Evolutionary conservation across 257 asterid genomes (phyloP), one percentile per base, ranked within the genome.

Genomic region (Paulownia fortunei): DNA sequence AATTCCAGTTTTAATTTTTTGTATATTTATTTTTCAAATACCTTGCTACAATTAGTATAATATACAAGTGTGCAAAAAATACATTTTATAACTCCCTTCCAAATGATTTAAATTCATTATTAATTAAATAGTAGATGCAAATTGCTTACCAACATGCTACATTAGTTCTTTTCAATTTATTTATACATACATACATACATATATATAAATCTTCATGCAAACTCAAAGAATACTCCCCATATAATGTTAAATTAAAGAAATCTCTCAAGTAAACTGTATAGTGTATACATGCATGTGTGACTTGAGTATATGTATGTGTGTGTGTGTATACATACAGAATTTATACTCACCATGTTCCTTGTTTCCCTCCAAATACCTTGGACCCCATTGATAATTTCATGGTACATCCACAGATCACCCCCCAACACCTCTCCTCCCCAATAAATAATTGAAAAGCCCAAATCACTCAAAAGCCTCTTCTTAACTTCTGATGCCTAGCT

Each of bases 381-480:
- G 61, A 54, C 24, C 61, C 30, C 24, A 54, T 21, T 15, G 24
- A 54, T 18, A 54, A 19, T 30, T 18, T 54, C 61, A 54, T 18
- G 61, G 24, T 51, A 16, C n/a, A n/a, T n/a, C n/a, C n/a, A n/a
- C n/a, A n/a, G n/a, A n/a, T n/a, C n/a, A n/a, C 73, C 77, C 65
- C 68, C 59, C 10, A 15, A 8, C 3, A 62, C 68, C 65, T 27
- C 69, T 27, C 32, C 56, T n/a, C n/a, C n/a, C 37, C 37, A 34
- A 34, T 69, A 77, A 78, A 73, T 81, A 73, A 56, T 76, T 69
- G 75, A 78, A 51, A 82, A 54, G 37, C 66, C 69, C 82, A 64
- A 82, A 82, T 82, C 85, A 72, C 54, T 56, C 54, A 64, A 82
- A 81, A 85, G 79, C 75, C 65, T 74, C 66, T 21, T 41, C 74